These are phyloP conservation scores for Royoungia palumana DNA, from an alignment of 768 basidiomycete species.

Conservation along the genomic window DNA sequence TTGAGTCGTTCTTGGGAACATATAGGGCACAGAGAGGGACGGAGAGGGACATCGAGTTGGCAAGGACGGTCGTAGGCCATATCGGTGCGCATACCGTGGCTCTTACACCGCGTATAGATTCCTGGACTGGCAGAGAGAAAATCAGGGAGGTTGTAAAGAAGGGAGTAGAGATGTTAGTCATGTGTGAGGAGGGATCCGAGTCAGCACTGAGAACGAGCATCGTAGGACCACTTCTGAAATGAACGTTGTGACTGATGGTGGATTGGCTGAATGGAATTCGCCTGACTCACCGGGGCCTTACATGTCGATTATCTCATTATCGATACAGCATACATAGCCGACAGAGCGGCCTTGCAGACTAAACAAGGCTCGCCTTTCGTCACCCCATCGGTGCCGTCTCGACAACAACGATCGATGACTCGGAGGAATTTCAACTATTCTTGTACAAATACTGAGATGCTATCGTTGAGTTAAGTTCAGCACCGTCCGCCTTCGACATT, in stretches of 20 bases:
- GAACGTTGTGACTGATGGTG: too few relatives aligned
- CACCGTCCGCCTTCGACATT: not conserved
- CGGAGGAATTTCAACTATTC: too few relatives aligned
- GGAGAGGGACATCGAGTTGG: slow-evolving; percentile 25
- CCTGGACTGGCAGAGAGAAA: slow-evolving; percentile 48
- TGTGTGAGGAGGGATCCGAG: slow-evolving; percentile 30
- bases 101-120: slow-evolving; percentile 42
- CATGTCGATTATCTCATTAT: too few relatives aligned
- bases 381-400: too few relatives aligned
- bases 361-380: too few relatives aligned
- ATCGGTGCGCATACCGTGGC: slow-evolving; percentile 55
- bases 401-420: too few relatives aligned
- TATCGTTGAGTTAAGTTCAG: not conserved
- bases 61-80: slow-evolving; percentile 41
- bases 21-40: slow-evolving; percentile 35
- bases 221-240: slow-evolving; percentile 27
- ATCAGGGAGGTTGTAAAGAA: slow-evolving; percentile 48
- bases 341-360: too few relatives aligned
- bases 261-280: too few relatives aligned
- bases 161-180: slow-evolving; percentile 45
- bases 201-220: slow-evolving; percentile 27
- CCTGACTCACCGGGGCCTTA: not conserved
- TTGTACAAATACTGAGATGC: too few relatives aligned
- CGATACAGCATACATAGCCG: too few relatives aligned
- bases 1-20: slow-evolving; percentile 43